Evolutionary conservation across 2,329 filamentous ascomycete species (phyloP), one percentile per base, ranked within the genome.

Genomic region (Verticillium longisporum): DNA sequence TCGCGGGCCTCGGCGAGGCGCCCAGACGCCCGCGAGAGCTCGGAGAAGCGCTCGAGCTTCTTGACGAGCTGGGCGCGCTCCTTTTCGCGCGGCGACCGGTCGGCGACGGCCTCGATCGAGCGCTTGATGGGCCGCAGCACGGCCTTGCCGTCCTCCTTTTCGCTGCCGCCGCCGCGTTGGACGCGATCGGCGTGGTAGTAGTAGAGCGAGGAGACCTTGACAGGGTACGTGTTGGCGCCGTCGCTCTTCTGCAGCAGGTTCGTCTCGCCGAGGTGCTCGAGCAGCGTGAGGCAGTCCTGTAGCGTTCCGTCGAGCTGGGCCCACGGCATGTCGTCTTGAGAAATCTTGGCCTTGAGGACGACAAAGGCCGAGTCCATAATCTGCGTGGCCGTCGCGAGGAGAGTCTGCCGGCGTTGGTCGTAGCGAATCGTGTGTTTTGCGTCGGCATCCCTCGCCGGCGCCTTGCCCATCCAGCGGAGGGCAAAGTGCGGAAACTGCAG

Each of bases 181-280:
- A 45, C 32, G 13, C 11, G 11, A 4, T 74, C 73, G 18, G 83
- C 74, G 68, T 86, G 85, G 56, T 85, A 78, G 70, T 88, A 91
- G 69, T 91, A 91, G 3, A 90, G 78, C 66, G 89, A 88, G 0
- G 89, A 91, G 32, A 91, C 83, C 67, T 87, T 90, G 63, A 88
- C 81, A 61, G 84, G 78, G 65, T 86, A 85, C 2, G 76, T 77
- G n/a, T 70, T 66, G 21, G 72, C 65, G 7, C 73, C 66, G 32
- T 74, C 73, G 31, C 61, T 64, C 21, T 70, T 68, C 18, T 68
- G 62, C 11, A 63, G 58, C 6, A 68, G 61, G 58, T 66, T 69
- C n/a, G 68, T 61, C 59, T 81, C 75, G 5, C 79, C 78, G 55
- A 87, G 74, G 58, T 79, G 76, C 37, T 85, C 81, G 10, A 88